Conservation (phyloP, 2,329 filamentous ascomycete species). For the Fusarium sp. region DNA sequence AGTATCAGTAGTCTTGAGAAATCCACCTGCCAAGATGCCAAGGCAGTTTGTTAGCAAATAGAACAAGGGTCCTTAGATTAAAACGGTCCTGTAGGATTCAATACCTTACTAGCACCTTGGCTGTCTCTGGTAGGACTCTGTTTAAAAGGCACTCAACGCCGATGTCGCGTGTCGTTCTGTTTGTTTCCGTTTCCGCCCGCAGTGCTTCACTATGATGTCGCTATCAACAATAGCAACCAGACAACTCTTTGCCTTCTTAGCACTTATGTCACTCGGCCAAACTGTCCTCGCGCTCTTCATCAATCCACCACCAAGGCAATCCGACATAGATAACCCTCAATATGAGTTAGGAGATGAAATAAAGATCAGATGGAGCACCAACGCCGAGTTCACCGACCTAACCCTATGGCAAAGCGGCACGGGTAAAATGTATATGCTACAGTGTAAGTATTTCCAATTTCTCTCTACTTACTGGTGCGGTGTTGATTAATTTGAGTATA, state of each 20-base stretch:
- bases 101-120: neutral
- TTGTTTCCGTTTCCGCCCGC: fast-evolving
- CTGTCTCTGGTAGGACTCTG: neutral
- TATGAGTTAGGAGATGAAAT: slow-evolving; percentile 2
- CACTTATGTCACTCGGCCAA: neutral
- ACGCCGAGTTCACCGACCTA: neutral
- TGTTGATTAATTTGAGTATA: neutral
- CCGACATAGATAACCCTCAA: neutral
- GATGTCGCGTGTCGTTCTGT: neutral
- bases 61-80: neutral
- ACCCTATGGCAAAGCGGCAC: neutral
- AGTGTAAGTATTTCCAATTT: neutral
- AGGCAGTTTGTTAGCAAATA: neutral
- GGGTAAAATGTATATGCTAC: neutral
- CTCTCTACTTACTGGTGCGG: fast-evolving
- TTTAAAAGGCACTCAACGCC: neutral
- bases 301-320: slow-evolving; percentile 1
- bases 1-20: too few relatives aligned
- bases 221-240: neutral
- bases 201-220: neutral
- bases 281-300: neutral
- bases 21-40: neutral
- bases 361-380: neutral
- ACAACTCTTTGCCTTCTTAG: neutral
- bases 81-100: neutral